A percentile compares a stretch with the other conserved stretches of the same genome.
phyloP scores from a whole-genome alignment of 2,329 filamentous ascomycete species.

The Fusarium foetens region DNA sequence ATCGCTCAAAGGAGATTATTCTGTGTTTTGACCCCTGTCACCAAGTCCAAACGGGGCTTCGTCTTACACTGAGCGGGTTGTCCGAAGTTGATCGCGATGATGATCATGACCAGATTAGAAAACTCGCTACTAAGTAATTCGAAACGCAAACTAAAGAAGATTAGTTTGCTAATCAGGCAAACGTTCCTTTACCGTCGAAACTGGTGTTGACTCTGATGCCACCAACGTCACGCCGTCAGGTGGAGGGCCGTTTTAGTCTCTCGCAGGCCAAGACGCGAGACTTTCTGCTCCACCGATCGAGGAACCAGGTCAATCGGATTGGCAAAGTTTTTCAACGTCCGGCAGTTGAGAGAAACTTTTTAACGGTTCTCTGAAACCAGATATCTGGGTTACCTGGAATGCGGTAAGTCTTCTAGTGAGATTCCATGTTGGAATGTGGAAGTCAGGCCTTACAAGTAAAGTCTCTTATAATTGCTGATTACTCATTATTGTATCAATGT shows the following conservation, averaged over 20 bases:
- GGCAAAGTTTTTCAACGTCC: conserved; percentile 2
- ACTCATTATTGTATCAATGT: neutral
- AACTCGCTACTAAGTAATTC: neutral
- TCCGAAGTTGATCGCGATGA: conserved; percentile 1
- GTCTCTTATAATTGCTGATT: neutral
- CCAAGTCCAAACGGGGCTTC: neutral
- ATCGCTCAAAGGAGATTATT: neutral
- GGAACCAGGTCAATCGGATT: neutral
- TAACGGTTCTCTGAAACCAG: conserved; percentile 7
- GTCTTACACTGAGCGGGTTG: neutral
- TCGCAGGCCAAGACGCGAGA: neutral
- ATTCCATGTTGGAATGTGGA: neutral
- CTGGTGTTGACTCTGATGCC: neutral
- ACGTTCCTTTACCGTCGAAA: neutral
- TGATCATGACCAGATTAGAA: neutral
- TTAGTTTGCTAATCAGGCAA: neutral
- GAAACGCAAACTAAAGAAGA: neutral
- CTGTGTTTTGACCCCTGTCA: neutral
- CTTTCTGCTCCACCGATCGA: neutral
- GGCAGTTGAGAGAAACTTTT: conserved; percentile 3
- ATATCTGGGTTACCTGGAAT: conserved; percentile 7
- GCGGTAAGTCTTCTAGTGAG: conserved; percentile 17
- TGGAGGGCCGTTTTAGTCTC: neutral
- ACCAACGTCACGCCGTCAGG: conserved; percentile 5
- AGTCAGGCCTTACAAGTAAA: neutral